Percentiles rank a stretch among this genome's conserved stretches.
phyloP scores from a whole-genome alignment of 352 stramenopile species.

The Globisporangium carolinianum region DNA sequence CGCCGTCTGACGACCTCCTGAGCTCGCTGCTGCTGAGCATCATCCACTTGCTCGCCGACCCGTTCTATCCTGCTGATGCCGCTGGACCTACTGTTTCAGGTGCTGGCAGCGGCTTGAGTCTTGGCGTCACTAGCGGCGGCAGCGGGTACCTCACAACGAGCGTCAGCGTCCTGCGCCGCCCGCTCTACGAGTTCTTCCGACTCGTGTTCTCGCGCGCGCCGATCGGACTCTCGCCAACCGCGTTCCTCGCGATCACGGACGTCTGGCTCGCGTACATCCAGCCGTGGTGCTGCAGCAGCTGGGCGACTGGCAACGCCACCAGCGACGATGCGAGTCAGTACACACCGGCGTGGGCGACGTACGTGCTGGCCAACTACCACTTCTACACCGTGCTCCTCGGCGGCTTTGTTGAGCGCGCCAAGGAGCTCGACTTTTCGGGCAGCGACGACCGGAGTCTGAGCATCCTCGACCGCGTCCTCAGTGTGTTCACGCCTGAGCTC shows the following conservation, averaged over 20 bases:
- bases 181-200: constrained; percentile 78
- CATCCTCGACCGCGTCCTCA: constrained; percentile 64
- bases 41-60: constrained; percentile 76
- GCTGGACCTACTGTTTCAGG: constrained; percentile 5
- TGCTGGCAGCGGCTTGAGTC: constrained; percentile 13
- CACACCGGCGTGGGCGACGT: constrained; percentile 61
- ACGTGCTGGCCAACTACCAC: constrained; percentile 83
- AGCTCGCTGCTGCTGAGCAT: constrained; percentile 76
- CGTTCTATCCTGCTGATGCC: constrained; percentile 53
- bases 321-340: constrained; percentile 23
- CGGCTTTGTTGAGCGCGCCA: constrained; percentile 71
- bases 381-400: constrained; percentile 83
- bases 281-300: constrained; percentile 72
- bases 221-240: constrained; percentile 69
- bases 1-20: constrained; percentile 76
- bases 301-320: constrained; percentile 18
- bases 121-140: constrained; percentile 27
- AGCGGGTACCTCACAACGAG: constrained; percentile 68
- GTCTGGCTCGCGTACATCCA: constrained; percentile 86
- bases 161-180: constrained; percentile 59
- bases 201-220: constrained; percentile 78
- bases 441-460: constrained; percentile 52
- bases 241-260: constrained; percentile 75
- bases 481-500: constrained; percentile 62
- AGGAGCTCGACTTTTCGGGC: constrained; percentile 76